These are phyloP conservation scores for Hydrangea macrophylla DNA, from an alignment of 148 eudicot species.

Conservation along the genomic window DNA sequence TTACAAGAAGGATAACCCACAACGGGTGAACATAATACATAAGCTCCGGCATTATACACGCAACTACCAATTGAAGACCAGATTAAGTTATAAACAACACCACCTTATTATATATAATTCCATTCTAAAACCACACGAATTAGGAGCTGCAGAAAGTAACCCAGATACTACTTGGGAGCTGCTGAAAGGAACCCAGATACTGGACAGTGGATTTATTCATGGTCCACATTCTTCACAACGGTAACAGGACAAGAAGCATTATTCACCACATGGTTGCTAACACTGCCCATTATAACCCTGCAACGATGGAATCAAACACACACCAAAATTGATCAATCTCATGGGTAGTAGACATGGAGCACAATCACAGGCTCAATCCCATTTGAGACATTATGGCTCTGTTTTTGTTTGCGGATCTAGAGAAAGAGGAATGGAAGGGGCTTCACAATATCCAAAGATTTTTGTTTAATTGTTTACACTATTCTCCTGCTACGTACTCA, in stretches of 20 bases:
- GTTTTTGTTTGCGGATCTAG: no score
- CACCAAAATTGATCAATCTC: background rate
- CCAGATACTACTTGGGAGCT: no score
- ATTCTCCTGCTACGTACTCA: no score
- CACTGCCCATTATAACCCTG: conserved; percentile 94
- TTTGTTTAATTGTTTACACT: no score
- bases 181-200: background rate
- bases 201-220: conserved; percentile 3
- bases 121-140: background rate
- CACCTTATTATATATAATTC: background rate
- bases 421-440: no score
- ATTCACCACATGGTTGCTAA: conserved; percentile 84
- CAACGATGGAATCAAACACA: conserved; percentile 12
- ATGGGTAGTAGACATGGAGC: background rate
- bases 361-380: background rate
- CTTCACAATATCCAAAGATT: no score
- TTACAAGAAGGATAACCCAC: background rate
- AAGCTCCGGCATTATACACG: background rate
- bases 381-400: no score
- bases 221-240: conserved; percentile 57
- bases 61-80: background rate
- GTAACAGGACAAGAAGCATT: conserved; percentile 78
- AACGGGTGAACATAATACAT: conserved; percentile 14
- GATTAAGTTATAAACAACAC: background rate
- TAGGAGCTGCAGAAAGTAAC: background rate